These are phyloP conservation scores for Zygotorulaspora sp. DNA, from an alignment of 805 yeast species.

Conservation along the genomic window DNA sequence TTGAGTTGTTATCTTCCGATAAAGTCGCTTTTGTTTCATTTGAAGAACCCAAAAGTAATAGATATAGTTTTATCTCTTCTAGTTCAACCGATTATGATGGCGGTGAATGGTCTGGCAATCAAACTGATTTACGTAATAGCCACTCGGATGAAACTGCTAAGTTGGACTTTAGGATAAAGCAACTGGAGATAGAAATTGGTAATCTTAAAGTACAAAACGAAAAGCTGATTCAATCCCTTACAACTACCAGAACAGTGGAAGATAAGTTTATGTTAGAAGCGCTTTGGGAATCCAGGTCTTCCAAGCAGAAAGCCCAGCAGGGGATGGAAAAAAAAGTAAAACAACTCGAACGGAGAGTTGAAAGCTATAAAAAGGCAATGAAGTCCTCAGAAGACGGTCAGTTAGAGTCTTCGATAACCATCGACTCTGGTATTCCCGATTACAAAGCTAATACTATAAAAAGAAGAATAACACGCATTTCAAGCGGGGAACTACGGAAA, in stretches of 20 bases:
- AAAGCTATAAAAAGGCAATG: constrained; percentile 26
- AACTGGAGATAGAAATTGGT: constrained; percentile 32
- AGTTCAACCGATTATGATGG: constrained; percentile 31
- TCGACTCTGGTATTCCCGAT: constrained; percentile 4
- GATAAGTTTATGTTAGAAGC: constrained; percentile 25
- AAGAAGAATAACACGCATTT: constrained; percentile 26
- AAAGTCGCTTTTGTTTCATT: constrained; percentile 22
- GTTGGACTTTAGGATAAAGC: constrained; percentile 31
- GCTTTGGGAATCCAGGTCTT: constrained; percentile 10
- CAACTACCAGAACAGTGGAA: constrained; percentile 25
- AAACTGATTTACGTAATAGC: constrained; percentile 10
- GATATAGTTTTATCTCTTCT: constrained; percentile 34
- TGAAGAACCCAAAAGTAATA: constrained; percentile 17
- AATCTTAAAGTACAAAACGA: constrained; percentile 35
- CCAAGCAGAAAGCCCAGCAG: constrained; percentile 13
- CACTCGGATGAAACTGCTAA: constrained; percentile 17
- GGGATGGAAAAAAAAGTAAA: constrained; percentile 29
- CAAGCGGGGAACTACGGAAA: constrained; percentile 23
- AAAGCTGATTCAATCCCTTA: constrained; percentile 30
- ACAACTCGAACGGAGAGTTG: constrained; percentile 30
- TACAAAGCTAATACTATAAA: constrained; percentile 4
- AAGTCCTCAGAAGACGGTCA: constrained; percentile 18
- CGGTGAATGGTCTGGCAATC: constrained; percentile 16
- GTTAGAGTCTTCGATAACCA: constrained; percentile 1
- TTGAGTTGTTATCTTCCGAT: constrained; percentile 20